These are phyloP conservation scores for Jaapia argillacea DNA, from an alignment of 768 basidiomycete species.

Conservation along the genomic window DNA sequence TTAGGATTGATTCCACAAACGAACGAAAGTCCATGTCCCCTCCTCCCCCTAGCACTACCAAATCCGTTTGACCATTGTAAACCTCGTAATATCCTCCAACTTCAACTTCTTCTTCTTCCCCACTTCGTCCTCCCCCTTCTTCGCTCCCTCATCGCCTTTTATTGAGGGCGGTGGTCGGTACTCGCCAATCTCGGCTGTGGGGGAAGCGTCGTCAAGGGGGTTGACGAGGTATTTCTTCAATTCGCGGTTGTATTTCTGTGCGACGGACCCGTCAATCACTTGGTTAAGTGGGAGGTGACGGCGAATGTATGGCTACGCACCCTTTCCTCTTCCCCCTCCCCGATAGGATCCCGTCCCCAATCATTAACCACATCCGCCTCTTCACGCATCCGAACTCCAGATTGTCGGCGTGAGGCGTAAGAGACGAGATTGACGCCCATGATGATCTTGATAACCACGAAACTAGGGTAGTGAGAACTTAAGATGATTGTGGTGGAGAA, in stretches of 20 bases:
- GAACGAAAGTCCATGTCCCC: too few relatives aligned
- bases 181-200: conserved; percentile 69
- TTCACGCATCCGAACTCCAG: conserved; percentile 70
- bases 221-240: conserved; percentile 65
- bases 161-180: conserved; percentile 11
- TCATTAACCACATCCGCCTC: conserved; percentile 74
- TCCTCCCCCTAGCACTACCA: too few relatives aligned
- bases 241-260: conserved; percentile 73
- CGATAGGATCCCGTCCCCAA: conserved; percentile 85
- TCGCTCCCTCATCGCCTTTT: conserved; percentile 10
- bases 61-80: conserved; percentile 94
- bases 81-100: conserved; percentile 84
- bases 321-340: conserved; percentile 82
- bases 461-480: conserved; percentile 27
- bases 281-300: background rate
- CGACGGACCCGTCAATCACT: background rate
- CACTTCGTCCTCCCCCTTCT: conserved; percentile 14
- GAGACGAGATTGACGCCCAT: conserved; percentile 81
- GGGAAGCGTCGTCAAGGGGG: conserved; percentile 54
- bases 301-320: too few relatives aligned
- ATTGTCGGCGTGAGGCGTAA: conserved; percentile 66
- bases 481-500: background rate
- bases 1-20: too few relatives aligned
- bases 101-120: conserved; percentile 53
- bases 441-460: conserved; percentile 85